Evolutionary conservation across 768 basidiomycete genomes (phyloP).

Genomic region (Tulasnella sp.): DNA sequence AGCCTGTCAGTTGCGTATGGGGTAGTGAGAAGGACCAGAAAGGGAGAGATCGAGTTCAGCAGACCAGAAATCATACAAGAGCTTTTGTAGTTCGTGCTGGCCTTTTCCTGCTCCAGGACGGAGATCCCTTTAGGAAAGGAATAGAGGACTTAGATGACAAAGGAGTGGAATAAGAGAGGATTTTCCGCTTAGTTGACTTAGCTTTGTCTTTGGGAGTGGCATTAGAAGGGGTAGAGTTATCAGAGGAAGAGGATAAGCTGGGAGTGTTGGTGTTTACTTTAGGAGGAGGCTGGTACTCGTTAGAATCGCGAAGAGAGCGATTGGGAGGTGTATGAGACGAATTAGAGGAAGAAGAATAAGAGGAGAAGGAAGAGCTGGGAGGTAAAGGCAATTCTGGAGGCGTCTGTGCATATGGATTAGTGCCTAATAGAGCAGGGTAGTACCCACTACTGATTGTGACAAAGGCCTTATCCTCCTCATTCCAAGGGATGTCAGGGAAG

Average conservation of each 20-base stretch:
- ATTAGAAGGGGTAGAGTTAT: background rate
- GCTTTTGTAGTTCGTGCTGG: background rate
- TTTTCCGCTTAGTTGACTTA: background rate
- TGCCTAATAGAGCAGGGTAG: background rate
- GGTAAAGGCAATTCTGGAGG: background rate
- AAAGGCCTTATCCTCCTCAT: background rate
- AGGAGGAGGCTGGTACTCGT: background rate
- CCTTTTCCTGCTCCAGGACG: too few relatives aligned
- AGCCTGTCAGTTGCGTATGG: background rate
- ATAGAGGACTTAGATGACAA: background rate
- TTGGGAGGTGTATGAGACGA: background rate
- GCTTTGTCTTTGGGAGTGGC: background rate
- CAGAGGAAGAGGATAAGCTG: too few relatives aligned
- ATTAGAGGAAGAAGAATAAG: background rate
- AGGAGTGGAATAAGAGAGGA: background rate
- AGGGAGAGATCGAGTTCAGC: background rate
- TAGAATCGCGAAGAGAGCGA: background rate
- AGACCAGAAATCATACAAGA: background rate
- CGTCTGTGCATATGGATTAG: background rate
- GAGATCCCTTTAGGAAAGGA: too few relatives aligned
- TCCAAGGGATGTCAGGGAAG: conserved; percentile 3
- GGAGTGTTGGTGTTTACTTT: too few relatives aligned
- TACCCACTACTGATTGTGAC: background rate
- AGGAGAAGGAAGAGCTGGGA: background rate
- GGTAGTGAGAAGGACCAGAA: background rate